Evolutionary conservation across 306 rosid genomes (phyloP).

Genomic region (Sechiopsis laciniata): DNA sequence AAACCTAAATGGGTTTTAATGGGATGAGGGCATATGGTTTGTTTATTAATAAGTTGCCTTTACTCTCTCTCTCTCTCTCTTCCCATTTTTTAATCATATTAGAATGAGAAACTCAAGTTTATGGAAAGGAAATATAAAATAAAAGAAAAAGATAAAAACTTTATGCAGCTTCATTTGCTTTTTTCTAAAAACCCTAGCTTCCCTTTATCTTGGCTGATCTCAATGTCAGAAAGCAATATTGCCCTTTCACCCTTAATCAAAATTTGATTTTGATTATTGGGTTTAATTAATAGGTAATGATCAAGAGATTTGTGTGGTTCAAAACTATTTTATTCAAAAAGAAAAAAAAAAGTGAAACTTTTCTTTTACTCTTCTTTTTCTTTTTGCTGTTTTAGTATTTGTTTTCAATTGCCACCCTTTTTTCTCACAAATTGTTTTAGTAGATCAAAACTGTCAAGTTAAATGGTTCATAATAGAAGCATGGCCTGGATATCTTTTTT

Average conservation of each 20-base stretch:
- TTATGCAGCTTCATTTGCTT: too few species aligned
- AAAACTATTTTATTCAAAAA: too few species aligned
- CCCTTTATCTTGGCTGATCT: slow-evolving; percentile 13
- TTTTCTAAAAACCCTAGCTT: slow-evolving; percentile 16
- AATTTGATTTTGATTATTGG: slow-evolving; percentile 6
- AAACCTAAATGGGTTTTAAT: slow-evolving; percentile 19
- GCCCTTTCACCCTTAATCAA: background rate
- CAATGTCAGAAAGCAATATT: slow-evolving; percentile 14
- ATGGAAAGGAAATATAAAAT: too few species aligned
- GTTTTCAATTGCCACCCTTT: background rate
- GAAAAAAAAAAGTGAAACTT: background rate
- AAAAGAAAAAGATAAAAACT: too few species aligned
- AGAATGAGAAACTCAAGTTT: too few species aligned
- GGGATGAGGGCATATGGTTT: background rate
- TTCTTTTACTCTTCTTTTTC: background rate
- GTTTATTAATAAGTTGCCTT: slow-evolving; percentile 17
- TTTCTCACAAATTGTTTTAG: too few species aligned
- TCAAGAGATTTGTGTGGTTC: too few species aligned
- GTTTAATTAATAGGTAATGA: background rate
- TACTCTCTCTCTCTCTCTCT: slow-evolving; percentile 12
- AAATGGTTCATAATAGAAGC: background rate
- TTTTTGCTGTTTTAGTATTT: too few species aligned
- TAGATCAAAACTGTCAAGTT: background rate
- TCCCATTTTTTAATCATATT: too few species aligned
- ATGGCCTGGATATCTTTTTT: slow-evolving; percentile 1